Evolutionary conservation across 2,329 filamentous ascomycete species (phyloP).

Genomic region (Penicillium sp.): DNA sequence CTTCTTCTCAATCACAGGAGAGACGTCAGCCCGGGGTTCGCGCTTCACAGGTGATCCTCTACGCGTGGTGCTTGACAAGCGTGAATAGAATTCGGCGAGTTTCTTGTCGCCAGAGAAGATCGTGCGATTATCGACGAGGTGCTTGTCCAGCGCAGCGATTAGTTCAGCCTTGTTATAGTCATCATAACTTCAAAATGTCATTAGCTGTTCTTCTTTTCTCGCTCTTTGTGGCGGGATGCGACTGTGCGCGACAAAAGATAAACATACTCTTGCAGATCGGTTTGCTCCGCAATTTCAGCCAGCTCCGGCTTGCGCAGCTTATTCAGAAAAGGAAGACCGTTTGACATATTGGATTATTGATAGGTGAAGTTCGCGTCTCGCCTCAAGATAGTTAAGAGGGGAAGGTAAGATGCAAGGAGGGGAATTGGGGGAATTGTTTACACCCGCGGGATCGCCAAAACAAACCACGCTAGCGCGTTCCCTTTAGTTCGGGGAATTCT

Average conservation of each 20-base stretch:
- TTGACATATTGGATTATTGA: constrained; percentile 56
- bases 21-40: constrained; percentile 40
- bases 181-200: constrained; percentile 57
- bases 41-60: constrained; percentile 51
- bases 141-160: constrained; percentile 70
- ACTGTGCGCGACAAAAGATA: constrained; percentile 7
- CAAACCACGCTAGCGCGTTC: constrained; percentile 28
- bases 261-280: constrained; percentile 72
- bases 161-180: constrained; percentile 76
- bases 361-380: constrained; percentile 1
- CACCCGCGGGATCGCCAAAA: constrained; percentile 31
- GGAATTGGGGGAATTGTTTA: constrained; percentile 30
- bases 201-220: background rate
- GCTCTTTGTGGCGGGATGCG: background rate
- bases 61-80: constrained; percentile 35
- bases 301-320: constrained; percentile 82
- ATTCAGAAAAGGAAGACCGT: constrained; percentile 70
- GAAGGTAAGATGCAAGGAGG: constrained; percentile 20
- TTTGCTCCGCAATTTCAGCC: constrained; percentile 68
- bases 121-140: constrained; percentile 68
- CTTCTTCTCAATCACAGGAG: constrained; percentile 36
- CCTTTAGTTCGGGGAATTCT: constrained; percentile 7
- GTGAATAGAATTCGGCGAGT: constrained; percentile 74
- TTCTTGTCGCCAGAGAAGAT: constrained; percentile 63
- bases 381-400: constrained; percentile 7